These are phyloP conservation scores for Spatholobus suberectus DNA, from an alignment of 306 rosid species.

Conservation along the genomic window DNA sequence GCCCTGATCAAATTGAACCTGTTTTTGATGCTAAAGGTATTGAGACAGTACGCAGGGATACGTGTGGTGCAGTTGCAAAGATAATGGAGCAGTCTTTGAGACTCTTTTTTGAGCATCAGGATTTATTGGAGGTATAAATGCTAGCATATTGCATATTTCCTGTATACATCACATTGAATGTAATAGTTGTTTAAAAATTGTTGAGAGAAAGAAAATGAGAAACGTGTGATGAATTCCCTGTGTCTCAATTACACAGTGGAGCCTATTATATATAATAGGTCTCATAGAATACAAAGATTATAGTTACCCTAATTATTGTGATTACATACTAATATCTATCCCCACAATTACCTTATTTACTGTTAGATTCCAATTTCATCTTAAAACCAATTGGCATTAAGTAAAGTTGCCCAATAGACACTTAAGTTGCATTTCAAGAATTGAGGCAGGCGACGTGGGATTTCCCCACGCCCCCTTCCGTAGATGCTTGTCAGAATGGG, in stretches of 20 bases:
- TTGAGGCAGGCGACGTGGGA: too few relatives aligned
- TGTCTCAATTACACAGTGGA: background rate
- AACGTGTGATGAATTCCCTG: background rate
- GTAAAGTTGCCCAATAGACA: too few relatives aligned
- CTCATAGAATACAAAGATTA: background rate
- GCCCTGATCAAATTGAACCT: constrained; percentile 72
- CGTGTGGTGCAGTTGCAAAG: constrained; percentile 91
- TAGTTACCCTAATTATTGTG: background rate
- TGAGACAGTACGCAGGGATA: constrained; percentile 96
- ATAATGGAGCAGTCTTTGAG: constrained; percentile 88
- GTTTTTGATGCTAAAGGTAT: constrained; percentile 96
- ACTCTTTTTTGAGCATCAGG: constrained; percentile 78
- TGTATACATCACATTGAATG: constrained; percentile 12
- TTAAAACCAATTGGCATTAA: too few relatives aligned
- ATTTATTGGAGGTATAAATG: constrained; percentile 65
- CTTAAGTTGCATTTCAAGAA: too few relatives aligned
- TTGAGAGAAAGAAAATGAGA: background rate
- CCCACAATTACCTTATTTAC: too few relatives aligned
- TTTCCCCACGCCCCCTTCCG: too few relatives aligned
- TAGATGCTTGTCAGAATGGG: too few relatives aligned
- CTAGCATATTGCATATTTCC: constrained; percentile 33
- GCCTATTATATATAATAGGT: background rate
- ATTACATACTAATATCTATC: background rate
- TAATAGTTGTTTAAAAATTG: background rate
- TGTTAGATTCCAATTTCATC: too few relatives aligned